phyloP scores from a whole-genome alignment of 306 rosid species.

The Cicer pinnatifidum region DNA sequence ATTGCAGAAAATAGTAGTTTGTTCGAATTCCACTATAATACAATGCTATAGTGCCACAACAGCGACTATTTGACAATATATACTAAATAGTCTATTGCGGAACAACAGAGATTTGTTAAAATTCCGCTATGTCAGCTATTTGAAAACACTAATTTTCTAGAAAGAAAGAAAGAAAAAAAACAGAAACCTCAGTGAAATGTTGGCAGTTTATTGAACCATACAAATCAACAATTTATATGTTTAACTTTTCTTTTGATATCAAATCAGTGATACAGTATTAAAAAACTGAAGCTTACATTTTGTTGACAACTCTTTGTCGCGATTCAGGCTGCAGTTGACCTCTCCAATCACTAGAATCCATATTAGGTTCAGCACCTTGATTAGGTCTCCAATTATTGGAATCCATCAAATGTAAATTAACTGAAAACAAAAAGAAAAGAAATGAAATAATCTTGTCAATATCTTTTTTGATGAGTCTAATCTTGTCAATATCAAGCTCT shows the following conservation, averaged over 20 bases:
- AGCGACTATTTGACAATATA: too few relatives aligned
- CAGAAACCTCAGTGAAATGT: not conserved
- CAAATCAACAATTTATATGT: conserved; percentile 2
- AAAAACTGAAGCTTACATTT: conserved; percentile 51
- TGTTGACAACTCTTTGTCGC: conserved; percentile 61
- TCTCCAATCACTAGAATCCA: conserved; percentile 58
- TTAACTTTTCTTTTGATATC: conserved; percentile 9
- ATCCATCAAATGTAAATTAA: conserved; percentile 44
- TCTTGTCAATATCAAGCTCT: conserved; percentile 34
- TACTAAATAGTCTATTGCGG: too few relatives aligned
- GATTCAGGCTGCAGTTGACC: conserved; percentile 50
- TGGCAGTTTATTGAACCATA: not conserved
- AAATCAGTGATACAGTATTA: conserved; percentile 27
- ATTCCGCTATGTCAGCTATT: too few relatives aligned
- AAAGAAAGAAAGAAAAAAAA: not conserved
- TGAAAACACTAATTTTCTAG: too few relatives aligned
- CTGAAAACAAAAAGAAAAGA: conserved; percentile 23
- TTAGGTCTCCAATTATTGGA: conserved; percentile 57
- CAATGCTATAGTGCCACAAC: too few relatives aligned
- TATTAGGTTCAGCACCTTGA: conserved; percentile 50
- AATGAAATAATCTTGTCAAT: conserved; percentile 11
- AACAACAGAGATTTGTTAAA: too few relatives aligned
- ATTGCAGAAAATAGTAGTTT: too few relatives aligned
- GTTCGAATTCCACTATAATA: too few relatives aligned
- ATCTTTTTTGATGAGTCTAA: not conserved